phyloP scores from a whole-genome alignment of 2,329 filamentous ascomycete species.

The Pseudogymnoascus sp. region DNA sequence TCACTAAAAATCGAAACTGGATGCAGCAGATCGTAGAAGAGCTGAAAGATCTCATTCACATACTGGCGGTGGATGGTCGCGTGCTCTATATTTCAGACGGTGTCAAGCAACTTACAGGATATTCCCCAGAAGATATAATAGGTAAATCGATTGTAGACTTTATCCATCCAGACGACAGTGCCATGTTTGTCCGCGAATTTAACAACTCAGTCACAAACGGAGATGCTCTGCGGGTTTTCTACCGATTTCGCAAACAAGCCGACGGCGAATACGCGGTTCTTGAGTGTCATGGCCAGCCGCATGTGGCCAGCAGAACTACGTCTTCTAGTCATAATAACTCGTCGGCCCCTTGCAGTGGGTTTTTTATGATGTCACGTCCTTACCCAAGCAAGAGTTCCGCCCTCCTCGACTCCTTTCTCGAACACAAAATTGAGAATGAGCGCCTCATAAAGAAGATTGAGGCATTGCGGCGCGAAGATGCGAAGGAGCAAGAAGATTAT shows the following conservation, averaged over 20 bases:
- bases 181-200: constrained; percentile 78
- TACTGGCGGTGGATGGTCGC: constrained; percentile 75
- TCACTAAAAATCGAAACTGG: constrained; percentile 68
- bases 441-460: constrained; percentile 75
- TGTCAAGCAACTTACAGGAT: constrained; percentile 67
- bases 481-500: constrained; percentile 65
- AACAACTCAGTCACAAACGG: constrained; percentile 80
- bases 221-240: constrained; percentile 76
- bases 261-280: constrained; percentile 77
- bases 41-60: constrained; percentile 79
- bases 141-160: constrained; percentile 73
- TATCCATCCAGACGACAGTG: constrained; percentile 78
- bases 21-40: constrained; percentile 83
- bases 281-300: constrained; percentile 87
- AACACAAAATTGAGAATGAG: constrained; percentile 96
- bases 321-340: constrained; percentile 57
- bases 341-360: constrained; percentile 70
- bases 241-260: constrained; percentile 67
- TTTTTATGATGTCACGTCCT: constrained; percentile 87
- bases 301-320: constrained; percentile 65
- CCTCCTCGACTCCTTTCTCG: constrained; percentile 83
- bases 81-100: constrained; percentile 84
- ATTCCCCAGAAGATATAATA: constrained; percentile 60
- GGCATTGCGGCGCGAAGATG: constrained; percentile 78
- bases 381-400: constrained; percentile 84